Base-by-base conservation (phyloP, 2,329 filamentous ascomycete genomes). In the Fusarium sp. region DNA sequence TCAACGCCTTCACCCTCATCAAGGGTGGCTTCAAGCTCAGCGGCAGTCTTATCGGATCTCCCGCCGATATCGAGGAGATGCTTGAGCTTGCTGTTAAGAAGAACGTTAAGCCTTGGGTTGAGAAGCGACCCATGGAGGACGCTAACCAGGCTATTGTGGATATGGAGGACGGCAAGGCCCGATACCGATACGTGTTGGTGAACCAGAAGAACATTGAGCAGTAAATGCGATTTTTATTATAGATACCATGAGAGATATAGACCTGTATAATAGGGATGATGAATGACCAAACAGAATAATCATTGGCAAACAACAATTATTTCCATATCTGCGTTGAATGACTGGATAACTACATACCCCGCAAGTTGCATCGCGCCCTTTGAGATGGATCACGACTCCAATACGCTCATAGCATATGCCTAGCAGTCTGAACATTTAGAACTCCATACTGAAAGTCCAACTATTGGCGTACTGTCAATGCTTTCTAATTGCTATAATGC, bases 1-100 rank as follows among this genome's bases (percentile, higher is more conserved):
- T 75, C 53, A 74, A 61, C 45, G 72, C 71, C 33, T 74, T 74
- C 47, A 57, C 57, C 28, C 67, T 74, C 13, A 61, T 74, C 52
- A 36, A 26, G 31, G 71, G 67, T 18, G 59, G 57, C 18, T 62
- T 73, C 57, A 83, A 82, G 70, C 76, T 88, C 20, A 83, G 82
- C 0, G 86, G 85, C 26, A 78, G 76, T 47, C 49, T 76, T 42
- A 78, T 88, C 65, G 85, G 86, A 0, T 80, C 80, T 23, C 86
- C 86, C 0, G 74, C 75, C 20, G 84, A 89, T 67, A 89, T 89
- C 44, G 79, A 83, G 52, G 84, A 87, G 72, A 89, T 90, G 88
- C 75, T 90, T 52, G 68, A 83, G 61, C 82, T 90, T 59, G 87
- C 85, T 16, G 86, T 83, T 1, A 81, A 87, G 55, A 85, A 88